A percentile compares a stretch with the other conserved stretches of the same genome.
Conservation (phyloP, 768 basidiomycete genomes). For the Dendrothele bispora region DNA sequence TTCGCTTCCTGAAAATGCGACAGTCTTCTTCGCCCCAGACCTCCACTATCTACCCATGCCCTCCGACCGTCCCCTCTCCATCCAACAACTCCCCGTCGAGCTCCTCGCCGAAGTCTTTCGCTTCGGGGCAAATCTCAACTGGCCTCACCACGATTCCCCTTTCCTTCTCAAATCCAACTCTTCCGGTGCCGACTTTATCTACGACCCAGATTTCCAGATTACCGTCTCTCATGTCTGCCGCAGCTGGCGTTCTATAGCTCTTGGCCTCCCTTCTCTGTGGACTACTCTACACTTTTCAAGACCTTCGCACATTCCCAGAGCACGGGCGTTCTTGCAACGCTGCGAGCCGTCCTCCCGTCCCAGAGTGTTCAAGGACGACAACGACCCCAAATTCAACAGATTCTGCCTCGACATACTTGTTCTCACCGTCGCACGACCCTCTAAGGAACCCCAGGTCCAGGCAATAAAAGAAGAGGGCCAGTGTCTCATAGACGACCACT, state of each 20-base stretch:
- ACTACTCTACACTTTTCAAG: conserved; percentile 54
- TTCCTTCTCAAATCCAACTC: conserved; percentile 51
- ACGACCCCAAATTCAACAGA: conserved; percentile 23
- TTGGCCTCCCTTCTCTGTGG: conserved; percentile 54
- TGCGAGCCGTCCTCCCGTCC: conserved; percentile 23
- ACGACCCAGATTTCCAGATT: conserved; percentile 48
- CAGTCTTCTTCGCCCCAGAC: conserved; percentile 2
- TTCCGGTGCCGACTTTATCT: conserved; percentile 37
- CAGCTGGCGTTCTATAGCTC: conserved; percentile 56
- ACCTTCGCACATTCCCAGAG: conserved; percentile 48
- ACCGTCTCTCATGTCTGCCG: conserved; percentile 58
- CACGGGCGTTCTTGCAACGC: conserved; percentile 38
- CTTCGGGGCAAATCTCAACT: conserved; percentile 46
- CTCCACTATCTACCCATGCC: conserved; percentile 3
- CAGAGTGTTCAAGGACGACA: not conserved
- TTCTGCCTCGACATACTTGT: conserved; percentile 9
- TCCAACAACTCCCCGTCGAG: conserved; percentile 48
- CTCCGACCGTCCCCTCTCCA: not conserved
- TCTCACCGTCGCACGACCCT: not conserved
- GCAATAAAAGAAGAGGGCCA: not conserved
- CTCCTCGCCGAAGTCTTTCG: conserved; percentile 57
- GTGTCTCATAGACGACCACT: conserved; percentile 2
- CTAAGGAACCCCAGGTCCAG: not conserved
- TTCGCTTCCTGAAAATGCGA: no score
- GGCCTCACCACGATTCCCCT: conserved; percentile 42